A percentile compares a stretch with the other conserved stretches of the same genome.
Conservation (phyloP, 2,329 filamentous ascomycete species). For the Didymella pinodella region DNA sequence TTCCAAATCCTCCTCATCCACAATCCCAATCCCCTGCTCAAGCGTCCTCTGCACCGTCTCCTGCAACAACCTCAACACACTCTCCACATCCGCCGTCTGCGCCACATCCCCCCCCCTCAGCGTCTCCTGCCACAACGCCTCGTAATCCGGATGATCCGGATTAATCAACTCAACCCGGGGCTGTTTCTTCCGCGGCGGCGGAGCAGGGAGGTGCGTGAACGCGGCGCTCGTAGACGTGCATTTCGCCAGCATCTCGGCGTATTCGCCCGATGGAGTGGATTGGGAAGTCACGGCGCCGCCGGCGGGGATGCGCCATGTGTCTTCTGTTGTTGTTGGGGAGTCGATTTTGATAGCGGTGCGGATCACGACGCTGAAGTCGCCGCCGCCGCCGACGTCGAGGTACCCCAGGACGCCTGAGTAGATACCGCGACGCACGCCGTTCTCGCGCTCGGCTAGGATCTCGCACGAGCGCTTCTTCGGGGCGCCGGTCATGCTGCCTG, state of each 20-base stretch:
- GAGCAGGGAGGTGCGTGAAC: constrained; percentile 34
- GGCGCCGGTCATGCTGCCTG: constrained; percentile 95
- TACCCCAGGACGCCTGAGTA: constrained; percentile 93
- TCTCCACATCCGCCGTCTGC: constrained; percentile 7
- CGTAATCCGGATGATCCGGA: constrained; percentile 31
- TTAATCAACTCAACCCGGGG: constrained; percentile 28
- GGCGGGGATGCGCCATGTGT: constrained; percentile 84
- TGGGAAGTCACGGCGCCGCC: constrained; percentile 89
- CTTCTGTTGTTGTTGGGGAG: constrained; percentile 38
- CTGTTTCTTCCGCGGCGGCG: constrained; percentile 23
- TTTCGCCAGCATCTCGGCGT: constrained; percentile 79
- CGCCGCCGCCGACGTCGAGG: constrained; percentile 82
- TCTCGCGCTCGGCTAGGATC: constrained; percentile 75
- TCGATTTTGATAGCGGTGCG: constrained; percentile 72
- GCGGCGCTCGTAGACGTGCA: constrained; percentile 46
- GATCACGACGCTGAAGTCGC: constrained; percentile 92
- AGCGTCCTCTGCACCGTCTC: constrained; percentile 20
- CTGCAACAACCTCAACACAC: constrained; percentile 15
- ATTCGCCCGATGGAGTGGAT: constrained; percentile 82
- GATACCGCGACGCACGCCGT: constrained; percentile 69
- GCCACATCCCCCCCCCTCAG: constrained; percentile 19
- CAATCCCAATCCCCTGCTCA: constrained; percentile 17
- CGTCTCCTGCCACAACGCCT: constrained; percentile 29
- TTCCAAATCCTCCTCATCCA: constrained; percentile 16
- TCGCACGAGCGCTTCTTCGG: constrained; percentile 94